These are phyloP conservation scores for Tylopilus vinaceipallidus DNA, from an alignment of 768 basidiomycete species.

Conservation along the genomic window DNA sequence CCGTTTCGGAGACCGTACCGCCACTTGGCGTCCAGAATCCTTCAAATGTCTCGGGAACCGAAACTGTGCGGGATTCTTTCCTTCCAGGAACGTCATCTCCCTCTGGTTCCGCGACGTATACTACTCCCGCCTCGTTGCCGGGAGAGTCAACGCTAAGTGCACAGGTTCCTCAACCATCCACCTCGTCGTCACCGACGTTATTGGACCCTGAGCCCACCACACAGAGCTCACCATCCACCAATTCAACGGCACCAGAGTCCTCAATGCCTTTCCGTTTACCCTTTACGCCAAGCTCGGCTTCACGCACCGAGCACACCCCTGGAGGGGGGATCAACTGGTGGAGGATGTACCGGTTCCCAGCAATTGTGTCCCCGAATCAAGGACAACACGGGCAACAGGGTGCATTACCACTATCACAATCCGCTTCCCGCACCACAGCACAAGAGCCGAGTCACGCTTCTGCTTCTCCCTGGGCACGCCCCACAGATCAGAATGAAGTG, in stretches of 20 bases:
- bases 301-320: constrained; percentile 38
- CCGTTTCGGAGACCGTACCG: constrained; percentile 27
- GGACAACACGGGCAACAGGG: constrained; percentile 17
- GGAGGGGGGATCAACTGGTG: constrained; percentile 70
- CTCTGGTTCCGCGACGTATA: constrained; percentile 7
- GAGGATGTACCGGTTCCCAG: constrained; percentile 79
- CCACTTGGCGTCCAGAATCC: constrained; percentile 15
- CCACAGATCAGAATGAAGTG: constrained; percentile 19
- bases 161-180: constrained; percentile 3
- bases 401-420: constrained; percentile 26
- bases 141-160: constrained; percentile 1
- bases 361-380: constrained; percentile 46
- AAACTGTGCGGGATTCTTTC: constrained; percentile 6
- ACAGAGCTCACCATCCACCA: constrained; percentile 1
- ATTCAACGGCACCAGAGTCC: constrained; percentile 14
- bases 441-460: constrained; percentile 23
- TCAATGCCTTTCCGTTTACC: constrained; percentile 33
- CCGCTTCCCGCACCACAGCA: constrained; percentile 15
- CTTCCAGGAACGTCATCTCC: constrained; percentile 15
- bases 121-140: constrained; percentile 4
- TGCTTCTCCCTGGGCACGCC: constrained; percentile 16
- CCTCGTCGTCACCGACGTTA: constrained; percentile 3
- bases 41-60: constrained; percentile 23
- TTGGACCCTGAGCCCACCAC: background rate
- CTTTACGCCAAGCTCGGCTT: constrained; percentile 29